Percentiles rank a stretch among this genome's conserved stretches.
These are phyloP conservation scores for Globisporangium paroecandrum DNA, from an alignment of 352 stramenopile species.

Conservation along the genomic window DNA sequence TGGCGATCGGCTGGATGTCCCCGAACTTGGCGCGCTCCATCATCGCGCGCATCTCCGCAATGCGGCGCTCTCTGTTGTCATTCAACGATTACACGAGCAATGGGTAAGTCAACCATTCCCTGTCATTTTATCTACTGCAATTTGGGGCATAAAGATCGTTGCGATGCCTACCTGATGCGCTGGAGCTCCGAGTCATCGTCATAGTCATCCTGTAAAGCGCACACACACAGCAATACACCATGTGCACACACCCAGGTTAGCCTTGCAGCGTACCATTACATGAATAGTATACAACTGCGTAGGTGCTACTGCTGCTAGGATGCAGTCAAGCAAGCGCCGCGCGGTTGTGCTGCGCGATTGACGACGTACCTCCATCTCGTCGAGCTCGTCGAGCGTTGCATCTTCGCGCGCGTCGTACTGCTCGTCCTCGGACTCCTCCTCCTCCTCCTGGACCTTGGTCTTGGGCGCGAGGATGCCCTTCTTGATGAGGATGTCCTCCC, in stretches of 20 bases:
- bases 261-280: not conserved
- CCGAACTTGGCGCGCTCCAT: conserved; percentile 85
- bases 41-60: conserved; percentile 85
- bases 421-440: conserved; percentile 67
- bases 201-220: conserved; percentile 62
- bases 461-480: conserved; percentile 86
- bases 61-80: conserved; percentile 57
- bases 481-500: conserved; percentile 89
- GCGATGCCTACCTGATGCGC: conserved; percentile 47
- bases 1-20: conserved; percentile 87
- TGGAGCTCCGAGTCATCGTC: conserved; percentile 75
- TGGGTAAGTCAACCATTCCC: not conserved
- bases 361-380: conserved; percentile 68
- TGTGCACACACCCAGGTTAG: too few relatives aligned
- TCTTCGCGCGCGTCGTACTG: conserved; percentile 71
- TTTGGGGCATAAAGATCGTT: not conserved
- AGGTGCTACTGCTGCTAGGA: not conserved
- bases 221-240: not conserved
- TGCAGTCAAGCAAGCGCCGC: not conserved
- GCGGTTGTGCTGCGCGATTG: too few relatives aligned
- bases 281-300: too few relatives aligned
- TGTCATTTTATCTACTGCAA: not conserved
- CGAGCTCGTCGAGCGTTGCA: conserved; percentile 80
- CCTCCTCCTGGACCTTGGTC: conserved; percentile 82
- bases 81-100: not conserved